Conservation (phyloP, 164 flowering plant genomes). For the Stephania cephalantha region DNA sequence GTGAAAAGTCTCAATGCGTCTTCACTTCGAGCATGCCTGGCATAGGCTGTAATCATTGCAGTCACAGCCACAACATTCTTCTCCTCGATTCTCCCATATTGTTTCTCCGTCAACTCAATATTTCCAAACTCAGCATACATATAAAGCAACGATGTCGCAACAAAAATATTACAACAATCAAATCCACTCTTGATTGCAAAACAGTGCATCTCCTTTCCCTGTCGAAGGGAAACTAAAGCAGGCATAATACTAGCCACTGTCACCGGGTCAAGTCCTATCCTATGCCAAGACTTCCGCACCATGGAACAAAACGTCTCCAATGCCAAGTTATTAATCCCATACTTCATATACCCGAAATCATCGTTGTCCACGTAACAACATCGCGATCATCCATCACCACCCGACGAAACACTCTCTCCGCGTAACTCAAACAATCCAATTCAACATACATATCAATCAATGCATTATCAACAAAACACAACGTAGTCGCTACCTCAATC, state of each 20-base stretch:
- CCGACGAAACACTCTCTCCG: conserved; percentile 10
- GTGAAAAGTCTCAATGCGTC: conserved; percentile 12
- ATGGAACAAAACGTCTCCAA: conserved; percentile 11
- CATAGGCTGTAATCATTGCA: conserved; percentile 16
- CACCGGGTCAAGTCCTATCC: conserved; percentile 4
- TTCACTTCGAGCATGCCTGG: conserved; percentile 12
- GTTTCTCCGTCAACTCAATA: conserved; percentile 9
- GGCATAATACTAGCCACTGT: conserved; percentile 9
- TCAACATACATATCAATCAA: conserved; percentile 16
- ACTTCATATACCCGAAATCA: conserved; percentile 12
- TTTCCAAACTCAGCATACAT: conserved; percentile 15
- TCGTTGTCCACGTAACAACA: conserved; percentile 14
- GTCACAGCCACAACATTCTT: conserved; percentile 16
- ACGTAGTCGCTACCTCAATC: neutral
- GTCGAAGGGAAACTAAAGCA: conserved; percentile 11
- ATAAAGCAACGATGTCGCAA: conserved; percentile 9
- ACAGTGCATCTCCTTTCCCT: conserved; percentile 16
- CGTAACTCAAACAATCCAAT: conserved; percentile 8
- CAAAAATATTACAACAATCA: conserved; percentile 6
- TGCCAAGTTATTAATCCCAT: conserved; percentile 3
- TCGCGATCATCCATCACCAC: neutral
- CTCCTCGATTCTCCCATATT: conserved; percentile 10
- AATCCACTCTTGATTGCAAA: conserved; percentile 9
- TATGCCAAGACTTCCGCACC: neutral
- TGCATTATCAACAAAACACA: conserved; percentile 12